Percentiles rank a stretch among this genome's conserved stretches.
These are phyloP conservation scores for Gastrolobium villosum DNA, from an alignment of 306 rosid genomes.

Conservation along the genomic window DNA sequence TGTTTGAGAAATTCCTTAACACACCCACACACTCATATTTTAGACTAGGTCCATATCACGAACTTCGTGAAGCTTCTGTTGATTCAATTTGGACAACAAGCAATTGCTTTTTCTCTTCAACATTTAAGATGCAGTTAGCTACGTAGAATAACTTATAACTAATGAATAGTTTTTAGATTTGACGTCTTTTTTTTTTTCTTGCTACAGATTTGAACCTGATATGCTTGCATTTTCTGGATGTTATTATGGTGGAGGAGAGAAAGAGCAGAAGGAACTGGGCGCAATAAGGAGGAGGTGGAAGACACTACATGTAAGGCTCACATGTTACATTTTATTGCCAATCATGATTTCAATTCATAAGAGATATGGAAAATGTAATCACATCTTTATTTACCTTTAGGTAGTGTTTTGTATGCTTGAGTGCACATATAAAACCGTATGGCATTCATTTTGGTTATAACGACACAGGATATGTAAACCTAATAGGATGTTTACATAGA, in stretches of 20 bases:
- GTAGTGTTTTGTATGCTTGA: conserved; percentile 23
- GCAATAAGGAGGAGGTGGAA: conserved; percentile 97
- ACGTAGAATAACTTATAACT: conserved; percentile 19
- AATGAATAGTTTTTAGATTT: conserved; percentile 43
- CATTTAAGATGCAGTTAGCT: conserved; percentile 28
- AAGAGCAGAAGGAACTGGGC: conserved; percentile 83
- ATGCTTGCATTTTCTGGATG: conserved; percentile 99
- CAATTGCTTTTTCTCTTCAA: conserved; percentile 16
- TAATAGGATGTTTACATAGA: conserved; percentile 26
- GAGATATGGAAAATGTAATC: conserved; percentile 35
- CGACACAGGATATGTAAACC: conserved; percentile 1
- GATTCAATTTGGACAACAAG: conserved; percentile 7
- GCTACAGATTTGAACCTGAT: conserved; percentile 93
- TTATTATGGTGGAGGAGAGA: conserved; percentile 98
- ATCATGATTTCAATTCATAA: conserved; percentile 22
- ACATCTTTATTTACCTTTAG: conserved; percentile 15
- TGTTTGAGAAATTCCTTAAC: conserved; percentile 1
- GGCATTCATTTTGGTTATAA: conserved; percentile 27
- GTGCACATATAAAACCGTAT: neutral
- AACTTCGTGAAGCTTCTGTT: conserved; percentile 19
- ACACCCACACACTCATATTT: neutral
- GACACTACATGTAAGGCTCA: conserved; percentile 85
- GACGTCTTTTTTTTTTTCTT: conserved; percentile 39
- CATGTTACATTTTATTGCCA: conserved; percentile 37
- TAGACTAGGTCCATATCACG: conserved; percentile 6